These are phyloP conservation scores for Rhodamnia rubescens DNA, from an alignment of 345 rosid genomes.

Conservation along the genomic window DNA sequence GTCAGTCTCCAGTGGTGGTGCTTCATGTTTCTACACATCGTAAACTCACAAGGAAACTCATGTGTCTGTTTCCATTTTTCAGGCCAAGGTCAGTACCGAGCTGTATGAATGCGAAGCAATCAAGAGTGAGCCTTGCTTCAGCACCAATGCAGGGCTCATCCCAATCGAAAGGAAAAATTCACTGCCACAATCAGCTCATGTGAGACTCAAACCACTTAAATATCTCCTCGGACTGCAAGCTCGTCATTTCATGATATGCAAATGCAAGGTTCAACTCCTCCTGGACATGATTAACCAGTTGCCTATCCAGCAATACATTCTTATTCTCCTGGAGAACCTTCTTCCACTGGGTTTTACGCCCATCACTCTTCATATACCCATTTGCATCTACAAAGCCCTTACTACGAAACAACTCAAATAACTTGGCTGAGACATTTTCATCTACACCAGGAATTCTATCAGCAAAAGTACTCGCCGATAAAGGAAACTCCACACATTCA, in stretches of 20 bases:
- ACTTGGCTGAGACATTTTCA: conserved; percentile 27
- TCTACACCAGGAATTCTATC: conserved; percentile 60
- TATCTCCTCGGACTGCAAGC: conserved; percentile 70
- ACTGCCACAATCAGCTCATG: conserved; percentile 18
- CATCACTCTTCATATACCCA: conserved; percentile 72
- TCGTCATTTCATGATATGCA: conserved; percentile 93
- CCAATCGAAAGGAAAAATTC: background rate
- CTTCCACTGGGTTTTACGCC: conserved; percentile 61
- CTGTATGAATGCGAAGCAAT: background rate
- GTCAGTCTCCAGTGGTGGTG: background rate
- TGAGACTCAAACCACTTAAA: conserved; percentile 92
- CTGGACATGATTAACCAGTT: conserved; percentile 55
- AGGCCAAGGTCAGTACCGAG: background rate
- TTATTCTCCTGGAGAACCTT: conserved; percentile 26
- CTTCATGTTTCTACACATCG: background rate
- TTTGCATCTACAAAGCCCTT: conserved; percentile 59
- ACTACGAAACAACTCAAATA: conserved; percentile 41
- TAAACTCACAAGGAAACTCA: background rate
- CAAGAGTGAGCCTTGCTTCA: background rate
- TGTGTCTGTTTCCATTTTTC: background rate
- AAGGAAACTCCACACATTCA: conserved; percentile 57
- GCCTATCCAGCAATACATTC: conserved; percentile 25
- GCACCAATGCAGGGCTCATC: background rate
- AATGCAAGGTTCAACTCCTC: conserved; percentile 91
- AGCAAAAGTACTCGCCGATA: conserved; percentile 37